A percentile compares a stretch with the other conserved stretches of the same genome.
Conservation (phyloP, 805 yeast genomes). For the Zygoascus biomembranicola region DNA sequence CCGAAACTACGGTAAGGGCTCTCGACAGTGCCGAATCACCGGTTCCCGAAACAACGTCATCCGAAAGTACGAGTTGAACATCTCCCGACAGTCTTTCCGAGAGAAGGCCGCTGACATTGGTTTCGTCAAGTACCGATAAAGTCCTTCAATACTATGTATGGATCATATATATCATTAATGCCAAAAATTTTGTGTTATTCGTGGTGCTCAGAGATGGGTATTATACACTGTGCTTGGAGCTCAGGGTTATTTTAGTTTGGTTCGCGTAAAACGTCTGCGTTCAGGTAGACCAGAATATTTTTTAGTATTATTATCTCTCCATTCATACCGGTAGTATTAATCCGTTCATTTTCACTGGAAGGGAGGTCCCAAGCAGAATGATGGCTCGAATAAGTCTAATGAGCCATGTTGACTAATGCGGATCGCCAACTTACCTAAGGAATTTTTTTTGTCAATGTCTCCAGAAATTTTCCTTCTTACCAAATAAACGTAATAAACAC, state of each 20-base stretch:
- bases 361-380: too few relatives aligned
- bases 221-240: too few relatives aligned
- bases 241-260: too few relatives aligned
- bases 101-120: conserved; percentile 99
- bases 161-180: background rate
- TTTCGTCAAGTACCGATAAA: conserved; percentile 96
- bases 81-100: conserved; percentile 99
- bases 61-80: conserved; percentile 99
- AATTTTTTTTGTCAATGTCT: background rate
- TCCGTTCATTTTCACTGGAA: too few relatives aligned
- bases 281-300: too few relatives aligned
- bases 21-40: conserved; percentile 98
- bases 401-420: background rate
- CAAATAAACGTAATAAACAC: background rate
- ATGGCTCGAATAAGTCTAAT: background rate
- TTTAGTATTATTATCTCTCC: too few relatives aligned
- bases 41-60: conserved; percentile 98
- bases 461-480: background rate
- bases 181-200: background rate
- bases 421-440: background rate
- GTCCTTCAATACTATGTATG: background rate
- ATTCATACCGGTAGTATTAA: too few relatives aligned
- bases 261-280: too few relatives aligned
- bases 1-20: conserved; percentile 99
- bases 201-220: too few relatives aligned